Evolutionary conservation across 2,329 filamentous ascomycete genomes (phyloP), one percentile per base, ranked within the genome.

Genomic region (Bisporella sp.): DNA sequence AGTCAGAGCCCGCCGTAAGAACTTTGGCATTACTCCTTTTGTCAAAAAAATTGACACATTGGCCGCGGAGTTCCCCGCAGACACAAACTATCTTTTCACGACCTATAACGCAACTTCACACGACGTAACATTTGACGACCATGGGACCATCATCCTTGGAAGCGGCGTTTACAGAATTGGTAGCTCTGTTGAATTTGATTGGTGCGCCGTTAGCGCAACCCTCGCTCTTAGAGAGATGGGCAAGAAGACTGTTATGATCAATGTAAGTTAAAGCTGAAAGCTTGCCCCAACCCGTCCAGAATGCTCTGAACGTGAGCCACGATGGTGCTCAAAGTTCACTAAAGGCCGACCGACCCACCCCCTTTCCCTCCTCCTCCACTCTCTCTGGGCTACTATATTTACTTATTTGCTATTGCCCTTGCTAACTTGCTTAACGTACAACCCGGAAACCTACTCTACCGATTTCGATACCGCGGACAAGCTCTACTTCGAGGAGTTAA

Each of bases 21-120:
- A 82, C 68, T 93, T 96, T 68, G 89, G 87, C 54, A 92, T 99
- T 70, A 85, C 79, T 55, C 93, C 93, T 5, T 99, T 89, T 80
- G 93, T 99, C 51, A 99, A 97, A 84, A 95, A 85, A 77, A 97
- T 99, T 62, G 93, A 99, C 66, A 99, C 93, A 21, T 79, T 99
- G 54, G 93, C 93, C 60, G 93, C 93, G 41, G 93, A 99, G 70
- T 96, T 96, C 75, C 91, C 91, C 32, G 91, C 90, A 41, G 79
- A 93, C 59, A 96, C 91, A 53, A 96, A 96, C 77, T 96, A 96
- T 71, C 80, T 95, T 7, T 45, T 44, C 74, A 97, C 92, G 3
- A 97, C 93, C 31, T 99, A 99, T 76, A 97, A 99, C 66, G 93
- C 91, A 51, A 87, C 87, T 12, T 85, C 87, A 12, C 92, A 97